Evolutionary conservation across 2,329 filamentous ascomycete genomes (phyloP), one percentile per base, ranked within the genome.

Genomic region (Fusarium transvaalense): DNA sequence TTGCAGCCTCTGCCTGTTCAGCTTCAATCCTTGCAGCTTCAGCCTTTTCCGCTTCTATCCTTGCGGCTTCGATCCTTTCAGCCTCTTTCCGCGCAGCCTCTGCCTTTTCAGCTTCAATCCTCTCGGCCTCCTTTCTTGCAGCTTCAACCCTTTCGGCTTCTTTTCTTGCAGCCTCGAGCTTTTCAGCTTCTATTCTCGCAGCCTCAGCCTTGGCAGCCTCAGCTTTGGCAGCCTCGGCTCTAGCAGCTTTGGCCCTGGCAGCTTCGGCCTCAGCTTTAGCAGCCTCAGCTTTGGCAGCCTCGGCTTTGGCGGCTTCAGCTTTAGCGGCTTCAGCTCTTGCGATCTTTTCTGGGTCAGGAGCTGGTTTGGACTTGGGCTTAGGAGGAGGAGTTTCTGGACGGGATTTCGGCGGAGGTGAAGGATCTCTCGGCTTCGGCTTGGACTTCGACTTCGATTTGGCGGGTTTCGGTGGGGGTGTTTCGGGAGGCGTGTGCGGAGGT

Each of bases 221-320:
- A 4, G 34, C 19, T 29, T 8, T 23, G 12, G n/a, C 27, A 5
- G 89, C 90, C 75, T 88, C 90, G 89, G n/a, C n/a, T n/a, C n/a
- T 92, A 0, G 86, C 82, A 10, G 82, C 81, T 72, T 84, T 85
- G 1, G 80, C 78, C 31, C 61, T 73, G 19, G 67, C 53, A 27
- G 79, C 71, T 39, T 79, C 78, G 9, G 64, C 23, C 15, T 41
- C 13, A 3, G 31, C 31, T 15, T 48, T 71, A 12, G 60, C 48
- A n/a, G 54, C 54, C 8, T 47, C 29, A 21, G n/a, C 10, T 25
- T 23, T 41, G 17, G 12, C 4, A 23, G 41, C 10, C 14, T 45
- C 31, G 15, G 23, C 39, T 15, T 43, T 25, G 5, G 35, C 31
- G 1, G 45, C 45, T 8, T 48, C 45, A 10, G 19, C 12, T 27